phyloP scores from a whole-genome alignment of 2,329 filamentous ascomycete species.

The Fusarium sp. region DNA sequence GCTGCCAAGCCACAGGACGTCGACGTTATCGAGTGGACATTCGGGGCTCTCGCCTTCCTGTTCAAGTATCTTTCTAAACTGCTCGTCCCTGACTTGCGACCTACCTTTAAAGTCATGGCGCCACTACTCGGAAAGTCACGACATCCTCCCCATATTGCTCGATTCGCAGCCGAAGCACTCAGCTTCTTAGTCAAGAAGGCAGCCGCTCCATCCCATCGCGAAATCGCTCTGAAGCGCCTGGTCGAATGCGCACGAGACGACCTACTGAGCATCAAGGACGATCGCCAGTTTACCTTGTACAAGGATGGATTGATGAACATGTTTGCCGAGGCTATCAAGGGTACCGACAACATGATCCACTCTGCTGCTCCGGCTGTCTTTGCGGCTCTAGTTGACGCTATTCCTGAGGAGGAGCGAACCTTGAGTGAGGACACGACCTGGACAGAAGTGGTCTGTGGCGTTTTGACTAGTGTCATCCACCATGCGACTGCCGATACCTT shows the following conservation, averaged over 20 bases:
- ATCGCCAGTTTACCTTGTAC: conserved; percentile 74
- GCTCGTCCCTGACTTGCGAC: conserved; percentile 84
- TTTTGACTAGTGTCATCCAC: conserved; percentile 85
- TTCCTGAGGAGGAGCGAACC: conserved; percentile 62
- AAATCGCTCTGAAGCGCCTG: conserved; percentile 76
- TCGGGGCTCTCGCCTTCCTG: conserved; percentile 90
- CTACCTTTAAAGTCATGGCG: conserved; percentile 84
- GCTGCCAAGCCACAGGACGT: conserved; percentile 81
- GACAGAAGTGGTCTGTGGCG: conserved; percentile 76
- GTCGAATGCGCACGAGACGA: conserved; percentile 78
- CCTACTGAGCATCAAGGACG: conserved; percentile 64
- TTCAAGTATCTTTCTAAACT: conserved; percentile 97
- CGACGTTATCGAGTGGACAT: conserved; percentile 97
- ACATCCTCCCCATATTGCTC: conserved; percentile 86
- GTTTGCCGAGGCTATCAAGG: conserved; percentile 83
- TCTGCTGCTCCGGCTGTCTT: conserved; percentile 68
- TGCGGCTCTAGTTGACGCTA: conserved; percentile 60
- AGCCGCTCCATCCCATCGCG: conserved; percentile 79
- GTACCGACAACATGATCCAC: conserved; percentile 68
- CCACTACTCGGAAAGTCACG: conserved; percentile 84
- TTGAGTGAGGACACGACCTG: conserved; percentile 62
- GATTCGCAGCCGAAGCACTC: conserved; percentile 94
- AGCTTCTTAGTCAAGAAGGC: conserved; percentile 94
- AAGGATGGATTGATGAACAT: conserved; percentile 91
- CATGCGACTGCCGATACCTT: conserved; percentile 82